Evolutionary conservation across 306 rosid species (phyloP).

Genomic region (Cicer arietinum): DNA sequence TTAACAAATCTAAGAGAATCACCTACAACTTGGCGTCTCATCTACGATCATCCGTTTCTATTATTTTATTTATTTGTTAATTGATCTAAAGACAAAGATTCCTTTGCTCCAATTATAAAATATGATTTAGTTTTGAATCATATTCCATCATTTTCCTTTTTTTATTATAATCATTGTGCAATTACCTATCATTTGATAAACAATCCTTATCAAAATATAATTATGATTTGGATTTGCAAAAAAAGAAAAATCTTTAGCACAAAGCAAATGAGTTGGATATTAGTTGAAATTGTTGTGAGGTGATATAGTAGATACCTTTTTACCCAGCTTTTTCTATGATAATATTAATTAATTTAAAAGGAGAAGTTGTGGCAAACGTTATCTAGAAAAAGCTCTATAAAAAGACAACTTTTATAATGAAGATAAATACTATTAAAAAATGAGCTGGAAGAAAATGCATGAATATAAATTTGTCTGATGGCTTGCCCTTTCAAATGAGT

Average conservation of each 20-base stretch:
- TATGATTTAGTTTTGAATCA: constrained; percentile 40
- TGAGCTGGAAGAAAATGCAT: no score
- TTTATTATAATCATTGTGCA: constrained; percentile 32
- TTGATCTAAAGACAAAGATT: constrained; percentile 67
- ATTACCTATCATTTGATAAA: not conserved
- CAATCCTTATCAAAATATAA: not conserved
- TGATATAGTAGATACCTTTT: not conserved
- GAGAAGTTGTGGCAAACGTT: no score
- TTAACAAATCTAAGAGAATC: constrained; percentile 45
- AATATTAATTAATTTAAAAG: no score
- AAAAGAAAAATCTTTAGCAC: not conserved
- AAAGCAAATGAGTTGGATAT: not conserved
- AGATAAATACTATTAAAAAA: no score
- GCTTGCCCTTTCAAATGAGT: no score
- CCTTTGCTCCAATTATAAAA: constrained; percentile 46
- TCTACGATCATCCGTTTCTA: constrained; percentile 52
- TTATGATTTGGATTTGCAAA: constrained; percentile 31
- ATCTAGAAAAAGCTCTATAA: no score
- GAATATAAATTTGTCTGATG: no score
- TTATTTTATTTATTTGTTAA: constrained; percentile 37
- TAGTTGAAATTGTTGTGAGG: not conserved
- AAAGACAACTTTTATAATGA: no score
- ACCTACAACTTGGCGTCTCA: constrained; percentile 65
- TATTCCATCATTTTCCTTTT: constrained; percentile 30
- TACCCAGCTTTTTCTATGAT: no score